Evolutionary conservation across 1,284 basidiomycete genomes (phyloP).

Genomic region (Austroboletus novae-zelandiae): DNA sequence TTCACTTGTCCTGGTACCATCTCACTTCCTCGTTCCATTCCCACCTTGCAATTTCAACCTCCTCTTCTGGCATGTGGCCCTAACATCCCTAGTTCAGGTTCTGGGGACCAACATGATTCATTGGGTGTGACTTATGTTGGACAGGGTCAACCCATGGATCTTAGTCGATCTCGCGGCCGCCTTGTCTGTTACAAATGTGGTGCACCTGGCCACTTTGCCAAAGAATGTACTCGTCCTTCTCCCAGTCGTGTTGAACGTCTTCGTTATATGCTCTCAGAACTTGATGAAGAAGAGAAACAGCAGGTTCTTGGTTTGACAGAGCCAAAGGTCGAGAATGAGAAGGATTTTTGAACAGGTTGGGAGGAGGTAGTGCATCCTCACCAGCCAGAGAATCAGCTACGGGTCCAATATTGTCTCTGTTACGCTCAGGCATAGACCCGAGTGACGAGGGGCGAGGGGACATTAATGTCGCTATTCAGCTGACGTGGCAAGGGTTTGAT

Average conservation of each 20-base stretch:
- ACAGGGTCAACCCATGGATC: constrained; percentile 1
- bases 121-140: not conserved
- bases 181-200: no score
- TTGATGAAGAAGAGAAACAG: not conserved
- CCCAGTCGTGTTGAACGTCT: not conserved
- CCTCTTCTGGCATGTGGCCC: not conserved
- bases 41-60: not conserved
- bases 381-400: not conserved
- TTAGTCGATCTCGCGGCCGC: not conserved
- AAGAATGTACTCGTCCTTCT: no score
- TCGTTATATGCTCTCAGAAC: not conserved
- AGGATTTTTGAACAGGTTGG: constrained; percentile 2
- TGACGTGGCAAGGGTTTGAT: no score
- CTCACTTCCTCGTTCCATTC: not conserved
- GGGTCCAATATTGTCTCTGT: no score
- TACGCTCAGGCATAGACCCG: no score
- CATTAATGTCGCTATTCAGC: no score
- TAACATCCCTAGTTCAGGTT: not conserved
- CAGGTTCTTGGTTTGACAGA: no score
- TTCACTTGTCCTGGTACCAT: no score
- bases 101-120: not conserved
- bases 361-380: not conserved
- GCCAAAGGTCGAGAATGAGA: not conserved
- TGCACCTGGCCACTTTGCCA: no score
- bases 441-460: no score